phyloP scores from a whole-genome alignment of 495 filamentous ascomycete species.

The Penicillium paxilli region DNA sequence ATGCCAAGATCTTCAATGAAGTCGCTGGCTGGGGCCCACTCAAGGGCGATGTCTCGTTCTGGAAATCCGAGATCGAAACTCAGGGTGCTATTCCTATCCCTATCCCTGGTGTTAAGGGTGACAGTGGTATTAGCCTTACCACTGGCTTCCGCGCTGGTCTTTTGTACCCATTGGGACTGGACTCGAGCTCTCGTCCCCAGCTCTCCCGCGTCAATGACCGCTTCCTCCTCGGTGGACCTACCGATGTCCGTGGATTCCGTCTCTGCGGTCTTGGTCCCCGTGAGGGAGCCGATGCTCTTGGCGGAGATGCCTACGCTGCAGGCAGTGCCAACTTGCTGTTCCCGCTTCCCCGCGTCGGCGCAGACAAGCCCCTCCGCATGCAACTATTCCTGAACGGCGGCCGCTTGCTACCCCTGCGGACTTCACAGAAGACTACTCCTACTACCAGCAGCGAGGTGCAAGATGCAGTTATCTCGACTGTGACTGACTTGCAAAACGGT shows the following conservation, averaged over 20 bases:
- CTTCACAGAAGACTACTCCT: conserved; percentile 49
- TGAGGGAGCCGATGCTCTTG: conserved; percentile 80
- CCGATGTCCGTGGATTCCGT: conserved; percentile 91
- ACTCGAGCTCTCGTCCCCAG: conserved; percentile 47
- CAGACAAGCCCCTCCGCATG: conserved; percentile 79
- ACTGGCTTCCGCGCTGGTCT: conserved; percentile 63
- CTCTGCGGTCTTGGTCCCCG: conserved; percentile 84
- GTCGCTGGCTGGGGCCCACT: conserved; percentile 84
- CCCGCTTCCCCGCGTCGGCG: conserved; percentile 76
- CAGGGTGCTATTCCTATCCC: conserved; percentile 71
- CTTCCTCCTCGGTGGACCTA: conserved; percentile 91
- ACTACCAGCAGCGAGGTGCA: conserved; percentile 56
- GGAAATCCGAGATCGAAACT: conserved; percentile 81
- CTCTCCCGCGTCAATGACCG: conserved; percentile 88
- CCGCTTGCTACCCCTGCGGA: conserved; percentile 73
- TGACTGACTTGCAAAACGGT: conserved; percentile 68
- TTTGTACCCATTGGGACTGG: conserved; percentile 61
- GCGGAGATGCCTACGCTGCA: conserved; percentile 88
- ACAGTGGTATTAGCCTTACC: conserved; percentile 73
- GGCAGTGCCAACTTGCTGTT: conserved; percentile 80
- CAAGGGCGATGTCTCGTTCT: conserved; percentile 86
- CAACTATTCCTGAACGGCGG: conserved; percentile 93
- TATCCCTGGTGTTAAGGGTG: conserved; percentile 61
- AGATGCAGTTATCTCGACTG: conserved; percentile 49
- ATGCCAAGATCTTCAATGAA: conserved; percentile 74